Evolutionary conservation across 2,329 filamentous ascomycete species (phyloP).

Genomic region (Aspergillus fumigatus): DNA sequence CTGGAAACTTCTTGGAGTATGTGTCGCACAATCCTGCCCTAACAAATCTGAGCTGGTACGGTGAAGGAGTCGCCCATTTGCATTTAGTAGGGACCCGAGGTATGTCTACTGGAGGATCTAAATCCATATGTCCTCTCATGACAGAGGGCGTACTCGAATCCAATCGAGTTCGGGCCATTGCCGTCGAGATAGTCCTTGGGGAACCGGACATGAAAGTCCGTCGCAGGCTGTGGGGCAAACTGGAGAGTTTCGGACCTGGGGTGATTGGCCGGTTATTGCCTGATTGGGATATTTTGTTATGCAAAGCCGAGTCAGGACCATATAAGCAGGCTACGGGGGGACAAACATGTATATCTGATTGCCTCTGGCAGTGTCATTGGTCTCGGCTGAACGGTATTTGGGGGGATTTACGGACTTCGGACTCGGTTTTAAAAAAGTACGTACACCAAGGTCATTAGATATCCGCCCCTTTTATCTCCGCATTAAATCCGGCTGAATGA

Average conservation of each 20-base stretch:
- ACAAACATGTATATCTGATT: constrained; percentile 35
- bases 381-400: neutral
- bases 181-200: constrained; percentile 26
- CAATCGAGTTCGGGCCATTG: constrained; percentile 25
- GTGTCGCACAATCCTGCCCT: constrained; percentile 49
- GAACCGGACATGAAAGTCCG: constrained; percentile 14
- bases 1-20: constrained; percentile 24
- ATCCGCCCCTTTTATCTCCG: neutral
- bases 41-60: constrained; percentile 71
- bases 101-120: constrained; percentile 5
- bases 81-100: constrained; percentile 44
- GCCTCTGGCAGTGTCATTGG: constrained; percentile 21
- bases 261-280: constrained; percentile 30
- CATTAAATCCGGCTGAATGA: neutral
- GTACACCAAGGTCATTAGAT: too few species aligned
- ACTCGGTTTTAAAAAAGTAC: neutral
- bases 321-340: constrained; percentile 25
- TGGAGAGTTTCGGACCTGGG: too few species aligned
- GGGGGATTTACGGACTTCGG: neutral
- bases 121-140: constrained; percentile 8
- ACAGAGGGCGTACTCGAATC: constrained; percentile 26
- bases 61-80: constrained; percentile 84
- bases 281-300: constrained; percentile 43
- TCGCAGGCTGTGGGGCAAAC: too few species aligned
- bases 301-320: constrained; percentile 31